Base-by-base conservation (phyloP, 2,329 filamentous ascomycete species). In the Rhynchosporium secalis region DNA sequence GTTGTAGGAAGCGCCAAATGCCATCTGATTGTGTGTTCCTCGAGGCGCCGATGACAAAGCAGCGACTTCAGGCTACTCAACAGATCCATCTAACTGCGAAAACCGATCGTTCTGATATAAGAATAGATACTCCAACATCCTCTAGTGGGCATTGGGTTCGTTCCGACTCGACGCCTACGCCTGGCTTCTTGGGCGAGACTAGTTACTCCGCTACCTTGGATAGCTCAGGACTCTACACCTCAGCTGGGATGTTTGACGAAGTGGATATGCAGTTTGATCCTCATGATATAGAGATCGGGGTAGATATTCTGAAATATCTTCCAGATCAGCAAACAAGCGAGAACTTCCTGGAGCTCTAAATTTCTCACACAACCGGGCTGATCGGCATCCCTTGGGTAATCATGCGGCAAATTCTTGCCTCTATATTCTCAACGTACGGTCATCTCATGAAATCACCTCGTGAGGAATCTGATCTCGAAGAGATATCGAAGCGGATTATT, bases 31-130 rank as follows among this genome's bases (percentile, higher is more conserved):
- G 63, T 31, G 57, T 64, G 26, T 55, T 67, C 41, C 57, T 67
- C 4, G 63, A 64, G 9, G 61, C 63, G 2, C 65, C 65, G 6
- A 67, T 67, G 65, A 61, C 65, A 43, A 41, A 46, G 38, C 31
- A 26, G 38, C 55, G n/a, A 47, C 29, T 57, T 20, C 56, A 20
- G 29, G 28, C 20, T 56, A n/a, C 20, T 36, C 38, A 29, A 41
- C 28, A 57, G 33, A 7, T n/a, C 12, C 36, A 29, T 15, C 4
- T 38, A 38, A 28, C 48, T 3, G 3, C 29, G 5, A 26, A 36
- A 8, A 38, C 40, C 15, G 13, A 26, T 10, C 45, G n/a, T 46
- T 49, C 48, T 36, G 4, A 33, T 6, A 4, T 54, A 13, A 12
- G 7, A 51, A 52, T 12, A 1, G 26, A 12, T 7, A 46, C 58